Evolutionary conservation across 2,329 filamentous ascomycete species (phyloP).

Genomic region (Aspergillus fijiensis): DNA sequence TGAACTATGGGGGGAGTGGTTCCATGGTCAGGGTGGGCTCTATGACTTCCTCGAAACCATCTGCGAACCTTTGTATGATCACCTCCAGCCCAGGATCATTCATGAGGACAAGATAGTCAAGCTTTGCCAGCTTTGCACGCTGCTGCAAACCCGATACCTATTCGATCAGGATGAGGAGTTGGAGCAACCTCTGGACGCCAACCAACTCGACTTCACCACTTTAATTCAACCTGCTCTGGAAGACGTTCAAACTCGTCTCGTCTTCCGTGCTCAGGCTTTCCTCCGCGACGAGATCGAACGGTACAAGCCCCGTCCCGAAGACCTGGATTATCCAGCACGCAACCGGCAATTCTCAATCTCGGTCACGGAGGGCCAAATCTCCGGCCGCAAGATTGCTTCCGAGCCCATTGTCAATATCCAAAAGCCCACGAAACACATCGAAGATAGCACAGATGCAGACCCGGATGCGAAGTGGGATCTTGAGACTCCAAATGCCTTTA

Average conservation of each 20-base stretch:
- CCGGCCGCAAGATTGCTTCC: slow-evolving; percentile 54
- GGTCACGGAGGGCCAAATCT: slow-evolving; percentile 48
- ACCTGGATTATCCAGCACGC: slow-evolving; percentile 62
- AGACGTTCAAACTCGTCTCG: slow-evolving; percentile 65
- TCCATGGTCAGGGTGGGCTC: slow-evolving; percentile 60
- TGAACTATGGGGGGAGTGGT: slow-evolving; percentile 67
- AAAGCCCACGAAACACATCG: slow-evolving; percentile 50
- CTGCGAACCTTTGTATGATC: slow-evolving; percentile 67
- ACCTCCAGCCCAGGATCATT: slow-evolving; percentile 64
- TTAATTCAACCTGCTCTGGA: slow-evolving; percentile 65
- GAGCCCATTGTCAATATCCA: slow-evolving; percentile 43
- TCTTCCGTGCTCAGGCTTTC: slow-evolving; percentile 63
- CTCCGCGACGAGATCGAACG: slow-evolving; percentile 66
- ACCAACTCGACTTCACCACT: slow-evolving; percentile 61
- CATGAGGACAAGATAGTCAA: slow-evolving; percentile 66
- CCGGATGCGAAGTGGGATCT: slow-evolving; percentile 53
- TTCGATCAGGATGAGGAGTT: slow-evolving; percentile 57
- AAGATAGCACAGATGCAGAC: slow-evolving; percentile 51
- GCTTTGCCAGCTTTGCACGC: slow-evolving; percentile 65
- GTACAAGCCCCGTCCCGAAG: slow-evolving; percentile 64
- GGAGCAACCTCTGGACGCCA: slow-evolving; percentile 47
- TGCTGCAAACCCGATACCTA: slow-evolving; percentile 66
- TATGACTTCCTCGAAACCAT: slow-evolving; percentile 67
- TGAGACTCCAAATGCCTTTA: slow-evolving; percentile 57
- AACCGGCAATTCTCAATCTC: slow-evolving; percentile 47